Evolutionary conservation across 2,329 filamentous ascomycete genomes (phyloP).

Genomic region (Paecilomyces variotii): DNA sequence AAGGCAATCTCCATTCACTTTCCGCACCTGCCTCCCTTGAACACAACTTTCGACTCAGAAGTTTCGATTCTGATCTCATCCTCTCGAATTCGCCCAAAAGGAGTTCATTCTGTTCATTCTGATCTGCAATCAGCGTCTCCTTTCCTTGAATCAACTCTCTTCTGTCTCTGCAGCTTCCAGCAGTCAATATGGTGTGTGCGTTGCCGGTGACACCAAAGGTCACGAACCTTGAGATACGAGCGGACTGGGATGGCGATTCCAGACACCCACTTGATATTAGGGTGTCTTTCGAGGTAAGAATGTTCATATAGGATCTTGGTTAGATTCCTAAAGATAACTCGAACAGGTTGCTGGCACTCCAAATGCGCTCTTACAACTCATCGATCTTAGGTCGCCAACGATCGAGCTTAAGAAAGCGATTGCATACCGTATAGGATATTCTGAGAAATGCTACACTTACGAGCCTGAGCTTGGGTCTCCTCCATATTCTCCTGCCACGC

Average conservation of each 20-base stretch:
- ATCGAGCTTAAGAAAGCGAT: neutral
- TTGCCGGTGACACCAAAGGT: conserved; percentile 9
- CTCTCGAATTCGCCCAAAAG: neutral
- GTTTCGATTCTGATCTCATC: neutral
- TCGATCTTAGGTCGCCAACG: neutral
- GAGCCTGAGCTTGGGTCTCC: neutral
- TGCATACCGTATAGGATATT: neutral
- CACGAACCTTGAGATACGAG: conserved; percentile 21
- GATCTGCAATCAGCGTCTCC: neutral
- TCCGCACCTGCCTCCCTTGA: neutral
- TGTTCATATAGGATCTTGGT: neutral
- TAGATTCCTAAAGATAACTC: conserved; percentile 4
- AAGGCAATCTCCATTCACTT: neutral
- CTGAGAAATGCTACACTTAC: neutral
- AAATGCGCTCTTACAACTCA: neutral
- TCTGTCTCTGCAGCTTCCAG: neutral
- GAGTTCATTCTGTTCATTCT: neutral
- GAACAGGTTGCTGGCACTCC: neutral
- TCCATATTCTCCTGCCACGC: neutral
- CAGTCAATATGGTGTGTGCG: conserved; percentile 1
- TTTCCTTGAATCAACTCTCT: conserved; percentile 2
- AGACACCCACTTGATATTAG: conserved; percentile 16
- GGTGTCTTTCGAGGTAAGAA: conserved; percentile 23
- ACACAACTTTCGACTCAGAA: neutral
- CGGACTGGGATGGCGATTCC: conserved; percentile 22